Evolutionary conservation across 805 yeast genomes (phyloP), one percentile per base, ranked within the genome.

Genomic region (Torulaspora gathmanii): DNA sequence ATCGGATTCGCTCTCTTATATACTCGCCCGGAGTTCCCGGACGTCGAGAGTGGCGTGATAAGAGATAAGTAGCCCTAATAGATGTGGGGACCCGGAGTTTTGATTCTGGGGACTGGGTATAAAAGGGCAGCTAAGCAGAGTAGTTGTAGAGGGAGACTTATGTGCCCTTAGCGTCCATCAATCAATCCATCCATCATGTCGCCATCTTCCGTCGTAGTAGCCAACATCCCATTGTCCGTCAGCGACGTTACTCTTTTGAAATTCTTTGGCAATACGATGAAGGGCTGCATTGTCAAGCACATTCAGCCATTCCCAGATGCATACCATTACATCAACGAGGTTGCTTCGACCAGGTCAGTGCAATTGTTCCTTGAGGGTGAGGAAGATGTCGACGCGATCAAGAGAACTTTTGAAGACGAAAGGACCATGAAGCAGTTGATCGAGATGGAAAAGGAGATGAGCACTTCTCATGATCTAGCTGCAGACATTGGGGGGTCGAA

Each of bases 171-270:
- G n/a, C n/a, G n/a, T n/a, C n/a, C 25, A 22, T 22, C 25, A 4
- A 4, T 10, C 25, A 22, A 11, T 31, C 35, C 13, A 13, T 39
- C 13, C 27, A 23, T 7, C 36, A 51, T 47, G 52, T 40, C 25
- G 25, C 25, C 46, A 23, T 48, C 49, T 29, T 47, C 80, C 8
- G 68, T 82, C 37, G 70, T 73, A 46, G 85, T 80, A 25, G 72
- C 79, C 15, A 74, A 80, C 45, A 72, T 83, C 34, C 78, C 84
- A 29, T 57, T 67, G 10, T 51, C 68, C 25, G 72, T 80, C 37
- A 54, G 76, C 13, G 70, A 73, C 30, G 51, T 44, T 22, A 48
- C 56, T 5, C 40, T 54, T 34, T 33, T 48, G 37, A 45, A 46
- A 15, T 51, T 46, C 41, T 35, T 49, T 36, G 40, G 44, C 26